Percentiles rank a stretch among this genome's conserved stretches.
These are phyloP conservation scores for Cymbomonas tetramitiformis DNA, from an alignment of 139 green algal species.

Conservation along the genomic window DNA sequence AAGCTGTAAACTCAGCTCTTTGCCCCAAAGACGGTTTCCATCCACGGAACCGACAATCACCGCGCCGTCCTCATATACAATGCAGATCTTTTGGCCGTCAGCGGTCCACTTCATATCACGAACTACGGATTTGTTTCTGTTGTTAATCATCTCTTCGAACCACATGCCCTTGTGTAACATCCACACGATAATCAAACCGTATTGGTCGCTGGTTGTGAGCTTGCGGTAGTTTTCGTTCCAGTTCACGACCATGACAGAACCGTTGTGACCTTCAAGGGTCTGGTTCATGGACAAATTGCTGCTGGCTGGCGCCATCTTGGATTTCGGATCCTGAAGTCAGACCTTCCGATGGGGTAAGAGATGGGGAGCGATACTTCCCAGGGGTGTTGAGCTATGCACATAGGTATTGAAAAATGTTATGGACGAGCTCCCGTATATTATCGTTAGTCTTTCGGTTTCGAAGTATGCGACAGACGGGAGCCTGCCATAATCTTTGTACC, in stretches of 20 bases:
- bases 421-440: too few species aligned
- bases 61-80: constrained; percentile 63
- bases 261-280: constrained; percentile 60
- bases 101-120: constrained; percentile 61
- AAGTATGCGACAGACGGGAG: too few species aligned
- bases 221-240: constrained; percentile 65
- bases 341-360: too few species aligned
- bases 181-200: constrained; percentile 75
- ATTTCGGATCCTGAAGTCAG: neutral
- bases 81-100: constrained; percentile 67
- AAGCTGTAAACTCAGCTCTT: constrained; percentile 40
- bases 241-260: constrained; percentile 33
- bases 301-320: too few species aligned
- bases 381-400: too few species aligned
- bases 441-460: too few species aligned
- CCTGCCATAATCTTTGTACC: too few species aligned
- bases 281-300: constrained; percentile 54
- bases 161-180: constrained; percentile 61
- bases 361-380: too few species aligned
- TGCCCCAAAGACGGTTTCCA: constrained; percentile 67
- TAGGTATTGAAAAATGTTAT: too few species aligned
- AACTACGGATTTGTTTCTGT: constrained; percentile 48
- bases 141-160: constrained; percentile 84
- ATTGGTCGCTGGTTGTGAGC: constrained; percentile 61
- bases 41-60: constrained; percentile 62